Base-by-base conservation (phyloP, 2,329 filamentous ascomycete species). In the Geosmithia putterillii region DNA sequence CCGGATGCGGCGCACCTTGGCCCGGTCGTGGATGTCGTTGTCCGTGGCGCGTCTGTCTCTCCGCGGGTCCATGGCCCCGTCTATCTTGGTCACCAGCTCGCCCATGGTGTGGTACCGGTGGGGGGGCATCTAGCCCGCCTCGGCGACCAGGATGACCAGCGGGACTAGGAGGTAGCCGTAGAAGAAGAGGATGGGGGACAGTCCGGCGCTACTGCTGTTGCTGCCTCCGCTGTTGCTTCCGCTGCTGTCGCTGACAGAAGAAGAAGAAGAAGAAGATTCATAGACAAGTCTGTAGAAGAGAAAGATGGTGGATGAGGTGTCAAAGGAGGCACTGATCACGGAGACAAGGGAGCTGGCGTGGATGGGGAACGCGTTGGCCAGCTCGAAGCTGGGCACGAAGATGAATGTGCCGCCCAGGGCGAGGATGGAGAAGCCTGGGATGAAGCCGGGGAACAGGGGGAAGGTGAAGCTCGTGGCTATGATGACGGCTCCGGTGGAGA, bases 381-480 rank as follows among this genome's bases (percentile, higher is more conserved):
- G 72, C 55, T 90, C 84, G 58, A 88, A 90, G 3, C 81, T 83
- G 2, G 83, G 80, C 39, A 90, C 84, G 57, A 87, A 90, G 42
- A 86, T 73, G 54, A 87, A 88, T 1, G 85, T 83, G 0, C 86
- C 86, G 21, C 84, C 86, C 1, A 89, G 68, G 0, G 84, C 82
- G 3, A 90, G 69, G 41, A 86, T 76, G 18, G 88, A 66, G 54
- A 89, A 88, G 10, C 83, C 84, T 1, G 76, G 61, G 15, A 86
- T 72, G 51, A 82, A 83, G 4, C 76, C 84, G 61, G 95, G 87
- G 48, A 89, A 81, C 9, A 38, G 43, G 0, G 77, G 73, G 2
- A 87, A 51, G 8, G 70, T 58, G 46, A 66, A 62, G 3, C 84
- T 83, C 48, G 85, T 79, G 0, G 79, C 81, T 64, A 95, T 81